Base-by-base conservation (phyloP, 1,139 yeast species). In the Candida pseudocylindracea region DNA sequence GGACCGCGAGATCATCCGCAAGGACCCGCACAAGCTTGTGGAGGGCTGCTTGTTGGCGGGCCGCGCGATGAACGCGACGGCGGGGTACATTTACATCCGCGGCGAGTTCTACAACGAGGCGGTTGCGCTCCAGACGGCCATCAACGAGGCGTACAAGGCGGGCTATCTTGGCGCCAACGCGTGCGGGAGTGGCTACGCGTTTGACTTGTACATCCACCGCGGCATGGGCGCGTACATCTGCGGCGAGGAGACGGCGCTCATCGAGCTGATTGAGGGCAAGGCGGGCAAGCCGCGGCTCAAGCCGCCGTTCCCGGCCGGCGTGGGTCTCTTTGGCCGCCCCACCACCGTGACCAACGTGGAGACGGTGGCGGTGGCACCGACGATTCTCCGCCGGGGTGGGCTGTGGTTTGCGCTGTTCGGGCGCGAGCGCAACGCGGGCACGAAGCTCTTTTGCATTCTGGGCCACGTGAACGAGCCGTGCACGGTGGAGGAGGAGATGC, bases 271-370 rank as follows among this genome's bases (percentile, higher is more conserved):
- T 36, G 93, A 79, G 58, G 93, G 93, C 47, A 79, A 79, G 55
- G 88, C 88, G 35, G 93, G 93, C 44, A 79, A 79, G 55, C 93
- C 93, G 45, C 70, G 93, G 57, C 65, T 79, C 53, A 79, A 79
- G 66, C 93, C 93, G 32, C 93, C 93, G 44, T 79, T 79, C 68
- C 93, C 93, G 30, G 93, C 92, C 32, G 93, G 91, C 49, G 85
- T 79, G 36, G 93, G 93, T 49, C 61, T 79, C 36, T 79, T 76
- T 45, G 93, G 93, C 48, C 70, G 93, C 54, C 93, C 93, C 42
- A 67, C 83, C 30, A 79, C 93, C 33, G 93, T 79, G 36, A 72
- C 93, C 40, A 79, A 79, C 49, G 93, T 79, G 39, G 93, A 79
- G 57, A 78, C 92, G 15, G 88, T 79, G 32, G 70, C 92, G 8